Conservation (phyloP, 352 stramenopile species). For the Vaucheria bursata region DNA sequence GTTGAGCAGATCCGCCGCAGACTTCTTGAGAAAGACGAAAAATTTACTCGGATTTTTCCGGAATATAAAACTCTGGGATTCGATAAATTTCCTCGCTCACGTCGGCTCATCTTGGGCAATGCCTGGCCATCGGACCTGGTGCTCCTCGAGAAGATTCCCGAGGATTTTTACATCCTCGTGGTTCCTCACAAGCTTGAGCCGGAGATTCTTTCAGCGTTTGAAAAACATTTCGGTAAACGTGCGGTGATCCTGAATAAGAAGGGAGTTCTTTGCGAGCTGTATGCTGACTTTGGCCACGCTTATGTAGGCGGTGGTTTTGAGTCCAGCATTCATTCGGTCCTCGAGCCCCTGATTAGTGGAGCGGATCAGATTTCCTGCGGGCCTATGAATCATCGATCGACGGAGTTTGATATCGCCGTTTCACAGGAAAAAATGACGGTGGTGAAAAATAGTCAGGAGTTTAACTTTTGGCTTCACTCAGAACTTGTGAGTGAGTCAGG, state of each 20-base stretch:
- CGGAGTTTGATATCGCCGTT: not conserved
- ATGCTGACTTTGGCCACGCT: not conserved
- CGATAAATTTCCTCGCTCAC: not conserved
- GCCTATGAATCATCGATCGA: not conserved
- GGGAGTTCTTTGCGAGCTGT: not conserved
- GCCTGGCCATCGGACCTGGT: not conserved
- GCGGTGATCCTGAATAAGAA: not conserved
- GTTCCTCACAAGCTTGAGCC: not conserved
- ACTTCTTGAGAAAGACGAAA: no score
- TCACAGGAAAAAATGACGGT: not conserved
- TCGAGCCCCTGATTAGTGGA: not conserved
- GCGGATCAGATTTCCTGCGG: not conserved
- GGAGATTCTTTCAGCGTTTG: not conserved
- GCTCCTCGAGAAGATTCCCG: not conserved
- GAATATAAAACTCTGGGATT: no score
- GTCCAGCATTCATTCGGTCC: not conserved
- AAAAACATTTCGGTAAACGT: not conserved
- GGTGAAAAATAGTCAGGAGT: not conserved
- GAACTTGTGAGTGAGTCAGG: no score
- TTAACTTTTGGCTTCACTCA: no score
- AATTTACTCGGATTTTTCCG: no score
- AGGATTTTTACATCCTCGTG: not conserved
- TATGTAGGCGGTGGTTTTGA: not conserved
- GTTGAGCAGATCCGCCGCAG: not conserved
- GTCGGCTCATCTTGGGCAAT: not conserved